Conservation (phyloP, 331 rosid genomes). For the Dryas integrifolia region DNA sequence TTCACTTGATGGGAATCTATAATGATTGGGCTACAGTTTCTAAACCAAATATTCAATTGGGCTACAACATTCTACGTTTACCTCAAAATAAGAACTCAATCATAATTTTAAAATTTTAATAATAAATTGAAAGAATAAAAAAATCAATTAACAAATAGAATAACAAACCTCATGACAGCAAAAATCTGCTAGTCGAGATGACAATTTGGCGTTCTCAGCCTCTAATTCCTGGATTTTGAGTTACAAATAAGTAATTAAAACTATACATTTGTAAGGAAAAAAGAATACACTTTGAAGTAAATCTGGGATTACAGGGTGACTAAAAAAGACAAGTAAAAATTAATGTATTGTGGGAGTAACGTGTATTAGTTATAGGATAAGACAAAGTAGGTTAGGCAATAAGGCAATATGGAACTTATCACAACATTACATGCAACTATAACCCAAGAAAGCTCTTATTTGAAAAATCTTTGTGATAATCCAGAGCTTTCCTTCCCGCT, state of each 20-base stretch:
- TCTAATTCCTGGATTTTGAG: constrained; percentile 56
- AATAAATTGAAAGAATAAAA: not conserved
- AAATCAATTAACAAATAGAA: not conserved
- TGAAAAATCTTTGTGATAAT: too few species aligned
- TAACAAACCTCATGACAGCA: constrained; percentile 47
- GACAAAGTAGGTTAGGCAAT: too few species aligned
- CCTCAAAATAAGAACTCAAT: not conserved
- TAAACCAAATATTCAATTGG: not conserved
- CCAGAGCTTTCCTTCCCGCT: too few species aligned
- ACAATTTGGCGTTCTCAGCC: constrained; percentile 58
- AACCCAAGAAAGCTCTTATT: too few species aligned
- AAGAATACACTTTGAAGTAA: constrained; percentile 3
- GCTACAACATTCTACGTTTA: not conserved
- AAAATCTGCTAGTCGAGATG: constrained; percentile 51
- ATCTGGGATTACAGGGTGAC: not conserved
- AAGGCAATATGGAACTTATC: not conserved
- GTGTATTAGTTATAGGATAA: not conserved
- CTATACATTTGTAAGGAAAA: not conserved
- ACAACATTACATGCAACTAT: too few species aligned
- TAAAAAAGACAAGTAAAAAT: not conserved
- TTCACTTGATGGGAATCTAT: not conserved
- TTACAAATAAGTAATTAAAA: constrained; percentile 11
- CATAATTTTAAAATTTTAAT: not conserved
- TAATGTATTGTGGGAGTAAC: not conserved
- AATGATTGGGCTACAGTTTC: not conserved